Percentiles rank a stretch among this genome's conserved stretches.
phyloP scores from a whole-genome alignment of 768 basidiomycete species.

The Scleroderma citrinum region DNA sequence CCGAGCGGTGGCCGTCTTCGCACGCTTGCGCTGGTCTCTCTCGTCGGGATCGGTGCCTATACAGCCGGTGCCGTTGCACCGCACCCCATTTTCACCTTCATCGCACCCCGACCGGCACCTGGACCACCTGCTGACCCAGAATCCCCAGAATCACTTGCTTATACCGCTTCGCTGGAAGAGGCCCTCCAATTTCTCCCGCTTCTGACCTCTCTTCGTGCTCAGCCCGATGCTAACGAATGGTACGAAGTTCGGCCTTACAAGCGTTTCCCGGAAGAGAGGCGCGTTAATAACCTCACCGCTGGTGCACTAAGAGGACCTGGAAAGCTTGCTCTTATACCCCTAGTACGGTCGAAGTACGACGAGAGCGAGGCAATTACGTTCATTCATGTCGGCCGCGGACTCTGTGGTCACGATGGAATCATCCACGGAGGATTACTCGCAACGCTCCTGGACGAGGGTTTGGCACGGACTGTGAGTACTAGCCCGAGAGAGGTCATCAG shows the following conservation, averaged over 20 bases:
- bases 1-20: too few relatives aligned
- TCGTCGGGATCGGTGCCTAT: conserved; percentile 31
- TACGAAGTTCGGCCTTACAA: conserved; percentile 76
- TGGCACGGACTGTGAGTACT: conserved; percentile 68
- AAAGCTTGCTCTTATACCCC: conserved; percentile 71
- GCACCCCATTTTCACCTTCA: conserved; percentile 54
- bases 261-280: conserved; percentile 60
- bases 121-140: conserved; percentile 51
- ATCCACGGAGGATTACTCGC: conserved; percentile 91
- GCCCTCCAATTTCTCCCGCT: conserved; percentile 59
- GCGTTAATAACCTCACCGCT: conserved; percentile 78
- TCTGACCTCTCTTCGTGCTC: conserved; percentile 46
- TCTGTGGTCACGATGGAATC: conserved; percentile 95
- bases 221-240: conserved; percentile 53
- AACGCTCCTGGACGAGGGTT: conserved; percentile 80
- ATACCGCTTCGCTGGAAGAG: conserved; percentile 58
- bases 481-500: not conserved
- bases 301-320: conserved; percentile 87
- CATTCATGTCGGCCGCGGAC: conserved; percentile 75
- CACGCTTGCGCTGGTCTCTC: conserved; percentile 15
- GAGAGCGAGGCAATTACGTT: conserved; percentile 68
- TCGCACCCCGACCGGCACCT: conserved; percentile 75
- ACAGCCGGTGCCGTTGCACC: conserved; percentile 64
- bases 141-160: conserved; percentile 51
- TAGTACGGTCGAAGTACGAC: conserved; percentile 70